Percentiles rank a stretch among this genome's conserved stretches.
Conservation (phyloP, 2,329 filamentous ascomycete genomes). For the Dactylonectria estremocensis region DNA sequence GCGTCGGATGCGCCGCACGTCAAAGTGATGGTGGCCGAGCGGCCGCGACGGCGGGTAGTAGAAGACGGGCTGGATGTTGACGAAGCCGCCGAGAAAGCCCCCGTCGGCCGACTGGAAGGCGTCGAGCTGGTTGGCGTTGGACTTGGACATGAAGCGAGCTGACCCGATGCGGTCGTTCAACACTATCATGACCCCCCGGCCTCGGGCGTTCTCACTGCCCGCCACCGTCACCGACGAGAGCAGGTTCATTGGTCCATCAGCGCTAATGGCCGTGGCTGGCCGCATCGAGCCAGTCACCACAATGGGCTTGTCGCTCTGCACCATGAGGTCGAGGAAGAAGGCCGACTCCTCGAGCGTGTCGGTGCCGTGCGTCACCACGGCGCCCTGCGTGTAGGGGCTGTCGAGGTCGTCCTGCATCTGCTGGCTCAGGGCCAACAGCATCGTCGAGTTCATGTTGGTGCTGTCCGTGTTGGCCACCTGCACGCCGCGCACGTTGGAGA, state of each 20-base stretch:
- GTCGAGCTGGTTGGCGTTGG: conserved; percentile 74
- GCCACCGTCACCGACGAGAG: conserved; percentile 73
- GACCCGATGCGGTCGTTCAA: conserved; percentile 73
- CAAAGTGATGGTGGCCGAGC: conserved; percentile 61
- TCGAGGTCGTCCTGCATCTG: conserved; percentile 65
- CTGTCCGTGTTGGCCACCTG: conserved; percentile 67
- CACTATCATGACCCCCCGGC: conserved; percentile 72
- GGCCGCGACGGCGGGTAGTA: conserved; percentile 69
- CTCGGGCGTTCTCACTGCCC: conserved; percentile 58
- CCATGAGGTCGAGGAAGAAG: conserved; percentile 73
- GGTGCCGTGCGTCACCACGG: conserved; percentile 76
- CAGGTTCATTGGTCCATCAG: conserved; percentile 75
- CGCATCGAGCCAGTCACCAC: conserved; percentile 75
- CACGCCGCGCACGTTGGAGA: conserved; percentile 68
- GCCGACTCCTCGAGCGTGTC: conserved; percentile 76
- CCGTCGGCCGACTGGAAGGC: conserved; percentile 73
- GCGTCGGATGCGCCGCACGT: conserved; percentile 47
- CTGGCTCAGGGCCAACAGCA: conserved; percentile 64
- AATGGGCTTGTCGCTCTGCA: conserved; percentile 71
- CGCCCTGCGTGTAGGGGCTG: conserved; percentile 60
- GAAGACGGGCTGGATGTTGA: conserved; percentile 72
- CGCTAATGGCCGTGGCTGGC: conserved; percentile 73
- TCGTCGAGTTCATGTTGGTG: conserved; percentile 62
- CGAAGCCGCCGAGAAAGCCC: conserved; percentile 71
- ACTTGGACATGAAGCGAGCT: conserved; percentile 73